phyloP scores from a whole-genome alignment of 495 filamentous ascomycete species.

The Hyaloscypha hepaticicola region DNA sequence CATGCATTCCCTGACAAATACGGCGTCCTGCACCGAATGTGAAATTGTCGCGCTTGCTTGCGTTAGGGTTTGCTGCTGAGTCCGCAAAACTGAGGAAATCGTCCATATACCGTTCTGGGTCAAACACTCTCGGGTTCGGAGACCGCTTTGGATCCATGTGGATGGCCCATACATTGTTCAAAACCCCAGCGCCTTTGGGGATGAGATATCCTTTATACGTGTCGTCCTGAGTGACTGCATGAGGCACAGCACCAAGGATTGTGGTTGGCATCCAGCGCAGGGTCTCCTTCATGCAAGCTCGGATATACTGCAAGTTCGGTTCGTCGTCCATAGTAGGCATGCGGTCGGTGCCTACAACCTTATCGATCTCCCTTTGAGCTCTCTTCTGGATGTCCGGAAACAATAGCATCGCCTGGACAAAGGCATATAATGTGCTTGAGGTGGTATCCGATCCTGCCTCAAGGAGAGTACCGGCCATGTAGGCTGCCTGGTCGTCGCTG shows the following conservation, averaged over 20 bases:
- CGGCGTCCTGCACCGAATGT: neutral
- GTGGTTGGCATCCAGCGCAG: neutral
- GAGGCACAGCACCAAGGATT: neutral
- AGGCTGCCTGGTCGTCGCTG: neutral
- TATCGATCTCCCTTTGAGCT: neutral
- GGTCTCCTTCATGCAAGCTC: neutral
- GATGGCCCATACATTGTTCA: neutral
- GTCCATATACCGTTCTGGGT: neutral
- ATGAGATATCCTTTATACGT: neutral
- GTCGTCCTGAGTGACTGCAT: neutral
- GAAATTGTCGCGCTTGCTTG: neutral
- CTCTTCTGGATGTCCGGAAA: neutral
- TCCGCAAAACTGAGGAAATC: neutral
- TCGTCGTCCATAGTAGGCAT: neutral
- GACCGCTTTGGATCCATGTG: neutral
- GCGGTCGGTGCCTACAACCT: neutral
- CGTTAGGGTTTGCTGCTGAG: neutral
- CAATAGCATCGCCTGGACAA: neutral
- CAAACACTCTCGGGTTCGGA: neutral
- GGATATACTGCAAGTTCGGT: neutral
- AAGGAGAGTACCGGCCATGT: neutral
- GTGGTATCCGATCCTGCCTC: neutral
- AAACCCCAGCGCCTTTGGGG: neutral
- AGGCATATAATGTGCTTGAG: neutral
- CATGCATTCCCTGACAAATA: neutral